These are phyloP conservation scores for Carnegiea gigantea DNA, from an alignment of 179 eudicot genomes.

Conservation along the genomic window DNA sequence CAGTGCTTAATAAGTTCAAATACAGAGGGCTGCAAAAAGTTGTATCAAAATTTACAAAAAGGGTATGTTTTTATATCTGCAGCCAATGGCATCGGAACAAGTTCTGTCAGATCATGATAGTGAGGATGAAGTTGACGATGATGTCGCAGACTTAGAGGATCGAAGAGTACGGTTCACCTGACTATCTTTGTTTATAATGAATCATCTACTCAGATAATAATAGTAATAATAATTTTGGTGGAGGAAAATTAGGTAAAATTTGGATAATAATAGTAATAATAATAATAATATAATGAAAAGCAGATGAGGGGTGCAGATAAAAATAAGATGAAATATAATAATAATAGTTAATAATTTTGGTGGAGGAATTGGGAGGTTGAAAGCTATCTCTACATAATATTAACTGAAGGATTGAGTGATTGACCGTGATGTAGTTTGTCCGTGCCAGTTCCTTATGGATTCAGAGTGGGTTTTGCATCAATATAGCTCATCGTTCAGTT, in stretches of 20 bases:
- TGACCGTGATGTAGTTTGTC: not conserved
- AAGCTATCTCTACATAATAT: not conserved
- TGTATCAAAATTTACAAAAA: not conserved
- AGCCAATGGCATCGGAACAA: slow-evolving; percentile 96
- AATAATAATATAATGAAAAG: not conserved
- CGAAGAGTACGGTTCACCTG: slow-evolving; percentile 64
- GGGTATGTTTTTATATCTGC: slow-evolving; percentile 19
- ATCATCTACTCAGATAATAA: not conserved
- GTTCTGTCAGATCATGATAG: slow-evolving; percentile 89
- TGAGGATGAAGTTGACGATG: slow-evolving; percentile 99
- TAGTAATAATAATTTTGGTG: not conserved
- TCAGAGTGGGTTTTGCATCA: not conserved
- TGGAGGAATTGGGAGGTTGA: not conserved
- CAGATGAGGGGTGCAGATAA: not conserved
- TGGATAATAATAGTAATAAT: no score
- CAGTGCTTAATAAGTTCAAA: not conserved
- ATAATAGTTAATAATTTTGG: not conserved
- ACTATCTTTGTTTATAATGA: not conserved
- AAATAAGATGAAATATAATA: not conserved
- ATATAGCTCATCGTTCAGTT: not conserved
- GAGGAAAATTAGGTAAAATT: not conserved
- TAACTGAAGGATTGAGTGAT: not conserved
- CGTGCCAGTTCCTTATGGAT: not conserved
- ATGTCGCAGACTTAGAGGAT: slow-evolving; percentile 95
- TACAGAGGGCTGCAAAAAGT: not conserved